phyloP scores from a whole-genome alignment of 306 rosid species.

The Citrullus amarus region DNA sequence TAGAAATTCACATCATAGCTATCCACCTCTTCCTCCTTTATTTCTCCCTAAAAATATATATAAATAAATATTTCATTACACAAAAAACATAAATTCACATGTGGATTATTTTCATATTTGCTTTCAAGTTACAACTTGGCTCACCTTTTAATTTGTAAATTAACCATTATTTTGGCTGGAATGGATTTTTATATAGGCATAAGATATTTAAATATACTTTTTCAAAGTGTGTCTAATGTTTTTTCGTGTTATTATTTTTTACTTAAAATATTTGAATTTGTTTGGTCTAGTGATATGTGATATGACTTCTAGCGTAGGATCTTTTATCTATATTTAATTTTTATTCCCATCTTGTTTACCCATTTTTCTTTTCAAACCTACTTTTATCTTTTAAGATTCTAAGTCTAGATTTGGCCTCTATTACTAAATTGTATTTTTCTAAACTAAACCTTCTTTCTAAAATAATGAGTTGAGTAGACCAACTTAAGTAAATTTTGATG shows the following conservation, averaged over 20 bases:
- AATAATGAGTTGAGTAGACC: neutral
- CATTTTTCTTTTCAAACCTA: too few relatives aligned
- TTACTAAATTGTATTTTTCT: too few relatives aligned
- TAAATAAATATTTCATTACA: too few relatives aligned
- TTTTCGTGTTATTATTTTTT: too few relatives aligned
- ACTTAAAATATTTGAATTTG: neutral
- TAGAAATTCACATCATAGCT: conserved; percentile 83
- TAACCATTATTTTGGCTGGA: neutral
- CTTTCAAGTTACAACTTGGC: too few relatives aligned
- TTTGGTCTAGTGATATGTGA: neutral
- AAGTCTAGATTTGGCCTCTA: neutral
- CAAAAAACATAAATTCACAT: too few relatives aligned
- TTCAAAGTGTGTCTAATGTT: neutral
- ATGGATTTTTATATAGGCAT: neutral
- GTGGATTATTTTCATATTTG: too few relatives aligned
- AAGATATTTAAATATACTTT: neutral
- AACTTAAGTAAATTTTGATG: neutral
- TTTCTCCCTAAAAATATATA: conserved; percentile 36
- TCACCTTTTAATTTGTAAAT: too few relatives aligned
- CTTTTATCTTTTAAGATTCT: too few relatives aligned
- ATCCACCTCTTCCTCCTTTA: conserved; percentile 58
- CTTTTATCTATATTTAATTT: neutral
- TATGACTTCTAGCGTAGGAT: neutral
- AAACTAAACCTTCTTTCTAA: neutral
- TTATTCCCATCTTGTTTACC: neutral